Conservation (phyloP, 257 asterid species). For the Nicotiana benthamiana region DNA sequence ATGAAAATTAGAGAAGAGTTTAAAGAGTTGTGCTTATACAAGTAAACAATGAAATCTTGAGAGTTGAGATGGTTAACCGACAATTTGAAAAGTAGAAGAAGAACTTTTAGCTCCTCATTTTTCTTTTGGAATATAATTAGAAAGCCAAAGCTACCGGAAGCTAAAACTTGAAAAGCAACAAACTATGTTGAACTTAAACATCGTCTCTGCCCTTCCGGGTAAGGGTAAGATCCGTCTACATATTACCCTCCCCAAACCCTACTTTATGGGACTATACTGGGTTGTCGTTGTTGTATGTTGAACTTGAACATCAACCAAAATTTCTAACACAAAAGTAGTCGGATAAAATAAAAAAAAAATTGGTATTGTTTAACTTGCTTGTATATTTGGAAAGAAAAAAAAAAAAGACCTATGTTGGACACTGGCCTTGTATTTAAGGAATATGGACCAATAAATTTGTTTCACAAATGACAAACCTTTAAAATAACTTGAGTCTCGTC, state of each 20-base stretch:
- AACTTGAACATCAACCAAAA: background rate
- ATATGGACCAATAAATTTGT: background rate
- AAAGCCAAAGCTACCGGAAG: too few relatives aligned
- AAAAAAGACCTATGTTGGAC: background rate
- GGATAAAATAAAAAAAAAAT: background rate
- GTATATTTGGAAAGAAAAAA: background rate
- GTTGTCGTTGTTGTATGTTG: too few relatives aligned
- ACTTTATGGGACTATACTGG: too few relatives aligned
- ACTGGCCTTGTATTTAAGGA: background rate
- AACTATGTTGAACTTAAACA: background rate
- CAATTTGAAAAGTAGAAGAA: background rate
- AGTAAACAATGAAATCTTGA: background rate
- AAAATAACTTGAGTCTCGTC: conserved; percentile 73
- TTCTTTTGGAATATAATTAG: background rate
- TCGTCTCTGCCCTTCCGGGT: too few relatives aligned
- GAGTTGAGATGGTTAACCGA: background rate
- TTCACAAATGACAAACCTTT: conserved; percentile 45
- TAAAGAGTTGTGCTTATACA: background rate
- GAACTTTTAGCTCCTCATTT: background rate
- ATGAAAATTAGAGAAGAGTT: background rate
- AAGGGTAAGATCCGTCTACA: too few relatives aligned
- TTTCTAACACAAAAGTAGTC: background rate
- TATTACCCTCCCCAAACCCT: too few relatives aligned
- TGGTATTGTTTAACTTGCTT: background rate
- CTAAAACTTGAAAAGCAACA: background rate